Conservation (phyloP, 208 protist genomes). For the Acanthamoeba healyi region DNA sequence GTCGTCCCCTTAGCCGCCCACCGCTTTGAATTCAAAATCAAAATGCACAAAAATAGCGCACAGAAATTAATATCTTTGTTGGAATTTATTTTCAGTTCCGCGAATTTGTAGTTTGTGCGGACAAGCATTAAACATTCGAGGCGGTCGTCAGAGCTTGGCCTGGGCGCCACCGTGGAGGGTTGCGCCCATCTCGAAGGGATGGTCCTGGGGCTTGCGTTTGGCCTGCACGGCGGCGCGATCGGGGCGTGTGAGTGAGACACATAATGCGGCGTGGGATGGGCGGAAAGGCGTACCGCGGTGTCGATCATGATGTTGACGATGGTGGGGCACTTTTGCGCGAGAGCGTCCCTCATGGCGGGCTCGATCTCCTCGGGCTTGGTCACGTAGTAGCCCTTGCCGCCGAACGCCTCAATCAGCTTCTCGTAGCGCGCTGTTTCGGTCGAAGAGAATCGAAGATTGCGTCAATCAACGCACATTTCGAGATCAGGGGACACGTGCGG, state of each 20-base stretch:
- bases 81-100: no score
- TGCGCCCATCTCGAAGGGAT: slow-evolving; percentile 59
- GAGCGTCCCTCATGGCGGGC: slow-evolving; percentile 55
- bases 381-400: slow-evolving; percentile 73
- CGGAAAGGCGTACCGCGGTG: not conserved
- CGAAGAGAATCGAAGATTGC: not conserved
- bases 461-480: not conserved
- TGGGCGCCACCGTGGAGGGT: not conserved
- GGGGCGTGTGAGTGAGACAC: not conserved
- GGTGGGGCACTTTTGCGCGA: slow-evolving; percentile 60
- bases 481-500: not conserved
- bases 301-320: slow-evolving; percentile 76
- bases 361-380: slow-evolving; percentile 71
- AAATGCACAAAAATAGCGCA: no score
- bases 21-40: no score
- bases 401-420: slow-evolving; percentile 64
- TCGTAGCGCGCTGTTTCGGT: slow-evolving; percentile 71
- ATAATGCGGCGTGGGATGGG: not conserved
- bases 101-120: no score
- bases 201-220: slow-evolving; percentile 47
- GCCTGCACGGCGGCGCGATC: not conserved
- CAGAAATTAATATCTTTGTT: no score
- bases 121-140: no score
- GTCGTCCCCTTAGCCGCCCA: no score
- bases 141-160: slow-evolving; percentile 32